Evolutionary conservation across 176 grass and related monocot genomes (phyloP), one percentile per base, ranked within the genome.

Genomic region (Eleusine coracana): DNA sequence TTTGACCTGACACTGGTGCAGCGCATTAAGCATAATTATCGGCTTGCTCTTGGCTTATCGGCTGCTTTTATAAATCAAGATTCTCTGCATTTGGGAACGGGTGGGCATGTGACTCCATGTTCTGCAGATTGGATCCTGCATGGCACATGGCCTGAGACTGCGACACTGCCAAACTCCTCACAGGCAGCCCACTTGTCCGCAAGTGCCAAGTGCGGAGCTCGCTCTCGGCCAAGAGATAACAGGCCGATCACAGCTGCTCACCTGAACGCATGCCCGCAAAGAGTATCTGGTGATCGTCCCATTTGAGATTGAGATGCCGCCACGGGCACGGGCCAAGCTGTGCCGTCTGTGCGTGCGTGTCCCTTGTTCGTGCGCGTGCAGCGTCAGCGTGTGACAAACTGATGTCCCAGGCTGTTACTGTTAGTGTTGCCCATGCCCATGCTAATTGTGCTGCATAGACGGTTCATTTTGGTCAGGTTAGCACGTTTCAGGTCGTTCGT

Each of bases 71-170:
- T 20, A 27, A 82, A 65, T 16, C 25, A n/a, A 74, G 55, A 82
- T 73, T 49, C 25, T 14, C 49, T 5, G 41, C 15, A 21, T 38
- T 38, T 28, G 64, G 25, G n/a, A 13, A 38, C 34, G 5, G 42
- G 13, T 2, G 80, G 40, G 46, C 82, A 84, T 80, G 82, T 85
- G 82, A 29, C 34, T 5, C 70, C 87, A 84, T 15, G 70, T 84
- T 84, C 23, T 66, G 68, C 58, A 6, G 75, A 58, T 68, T 16
- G 62, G 82, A 87, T 87, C 76, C 51, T 34, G 82, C 76, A 84
- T 15, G 41, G 82, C 82, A 75, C 82, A 88, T 88, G 87, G 74
- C 64, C 48, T 13, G 60, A 0, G 11, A 11, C n/a, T 10, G 21
- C n/a, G 7, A 27, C n/a, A 50, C 46, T 3, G 15, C 18, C 28